Evolutionary conservation across 345 rosid species (phyloP), one percentile per base, ranked within the genome.

Genomic region (Isatis tinctoria): DNA sequence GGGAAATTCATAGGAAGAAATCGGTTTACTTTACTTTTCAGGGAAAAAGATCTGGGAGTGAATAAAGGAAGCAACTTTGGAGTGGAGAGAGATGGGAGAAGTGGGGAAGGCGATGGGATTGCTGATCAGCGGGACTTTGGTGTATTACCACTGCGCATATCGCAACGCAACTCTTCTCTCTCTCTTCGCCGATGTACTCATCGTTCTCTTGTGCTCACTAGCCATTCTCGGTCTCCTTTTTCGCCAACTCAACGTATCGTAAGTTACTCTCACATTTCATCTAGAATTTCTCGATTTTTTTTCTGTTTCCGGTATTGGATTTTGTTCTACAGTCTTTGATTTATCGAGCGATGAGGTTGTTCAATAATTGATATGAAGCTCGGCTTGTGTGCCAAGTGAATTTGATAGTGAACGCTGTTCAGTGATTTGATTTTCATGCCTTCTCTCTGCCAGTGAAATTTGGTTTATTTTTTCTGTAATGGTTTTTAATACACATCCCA

Each of bases 141-240:
- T 89, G 76, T 89, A 86, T 71, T 87, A 92, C 60, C 99, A 95
- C 84, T 92, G 99, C 65, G 97, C 93, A 8, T 87, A 74, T 70
- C 83, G 97, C 33, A 86, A 88, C 65, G 87, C 99, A 14, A 86
- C 86, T 74, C 82, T 92, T 52, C 85, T 95, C 35, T 88, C 99
- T 28, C 87, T 95, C 24, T 74, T 92, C 74, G 79, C 97, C 60
- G 97, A 95, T 72, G 97, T 95, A 67, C 79, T 92, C 79, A 92
- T 95, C 76, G 97, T 92, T 74, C 92, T 92, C 80, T 96, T 92
- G 69, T 95, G 97, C 82, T 95, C 99, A 5, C 97, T 95, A 76
- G 99, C 99, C 76, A 95, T 95, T 71, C 97, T 95, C 64, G 99
- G 99, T 76, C 97, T 95, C 30, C 97, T 95, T 62, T 92, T 92